Evolutionary conservation across 164 flowering plant genomes (phyloP).

Genomic region (Magnolia kwangsiensis): DNA sequence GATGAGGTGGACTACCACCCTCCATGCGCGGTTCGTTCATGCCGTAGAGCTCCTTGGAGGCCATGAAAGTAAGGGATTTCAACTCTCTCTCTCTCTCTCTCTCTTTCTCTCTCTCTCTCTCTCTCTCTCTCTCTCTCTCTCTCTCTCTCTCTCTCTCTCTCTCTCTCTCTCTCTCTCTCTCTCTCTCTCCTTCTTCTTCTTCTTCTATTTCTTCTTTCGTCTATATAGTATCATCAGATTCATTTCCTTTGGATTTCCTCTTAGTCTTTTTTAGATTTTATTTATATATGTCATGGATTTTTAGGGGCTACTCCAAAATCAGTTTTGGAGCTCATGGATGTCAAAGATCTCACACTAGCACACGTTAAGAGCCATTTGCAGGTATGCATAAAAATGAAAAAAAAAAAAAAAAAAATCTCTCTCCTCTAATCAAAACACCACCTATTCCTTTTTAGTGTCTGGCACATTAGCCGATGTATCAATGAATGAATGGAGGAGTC

Average conservation of each 20-base stretch:
- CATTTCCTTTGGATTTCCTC: neutral
- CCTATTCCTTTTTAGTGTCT: too few species aligned
- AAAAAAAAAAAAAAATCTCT: neutral
- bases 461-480: slow-evolving; percentile 40
- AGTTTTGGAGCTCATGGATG: slow-evolving; percentile 81
- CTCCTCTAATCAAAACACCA: neutral
- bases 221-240: neutral
- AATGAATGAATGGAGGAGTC: slow-evolving; percentile 25
- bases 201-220: neutral
- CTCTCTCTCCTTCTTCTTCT: neutral
- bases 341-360: slow-evolving; percentile 75
- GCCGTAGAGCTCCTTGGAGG: slow-evolving; percentile 82
- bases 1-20: slow-evolving; percentile 74
- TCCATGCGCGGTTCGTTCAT: slow-evolving; percentile 67
- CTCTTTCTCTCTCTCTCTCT: neutral
- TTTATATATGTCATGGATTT: slow-evolving; percentile 5
- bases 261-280: neutral
- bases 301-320: slow-evolving; percentile 80
- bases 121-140: neutral
- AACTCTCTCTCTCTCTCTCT: neutral
- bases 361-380: slow-evolving; percentile 80
- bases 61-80: slow-evolving; percentile 55
- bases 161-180: too few species aligned
- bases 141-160: too few species aligned
- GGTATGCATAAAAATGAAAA: slow-evolving; percentile 27